phyloP scores from a whole-genome alignment of 176 grass and related monocot genomes.

The Echinochloa phyllopogon region DNA sequence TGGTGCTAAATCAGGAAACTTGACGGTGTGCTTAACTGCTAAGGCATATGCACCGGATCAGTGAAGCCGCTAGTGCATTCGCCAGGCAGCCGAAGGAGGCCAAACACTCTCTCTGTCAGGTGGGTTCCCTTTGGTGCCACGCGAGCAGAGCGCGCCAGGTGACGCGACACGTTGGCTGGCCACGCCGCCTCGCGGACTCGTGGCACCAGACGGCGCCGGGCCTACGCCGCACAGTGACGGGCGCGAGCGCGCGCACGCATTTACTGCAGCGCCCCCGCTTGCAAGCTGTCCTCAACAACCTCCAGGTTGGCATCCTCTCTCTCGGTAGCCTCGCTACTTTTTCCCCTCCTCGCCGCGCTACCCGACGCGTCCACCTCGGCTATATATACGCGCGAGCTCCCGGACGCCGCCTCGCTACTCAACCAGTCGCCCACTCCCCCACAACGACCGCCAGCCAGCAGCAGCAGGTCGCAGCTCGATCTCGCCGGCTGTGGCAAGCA shows the following conservation, averaged over 20 bases:
- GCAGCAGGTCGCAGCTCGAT: background rate
- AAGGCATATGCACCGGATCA: background rate
- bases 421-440: background rate
- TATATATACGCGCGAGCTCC: constrained; percentile 33
- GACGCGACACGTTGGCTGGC: background rate
- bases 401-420: constrained; percentile 29
- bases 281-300: constrained; percentile 87
- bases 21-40: background rate
- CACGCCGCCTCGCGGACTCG: background rate
- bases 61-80: background rate
- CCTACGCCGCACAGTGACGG: background rate
- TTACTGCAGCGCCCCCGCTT: constrained; percentile 38
- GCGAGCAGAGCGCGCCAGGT: background rate
- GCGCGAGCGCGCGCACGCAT: constrained; percentile 21
- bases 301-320: constrained; percentile 73
- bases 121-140: constrained; percentile 1
- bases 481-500: background rate
- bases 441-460: background rate
- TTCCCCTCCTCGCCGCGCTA: constrained; percentile 23
- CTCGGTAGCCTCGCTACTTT: constrained; percentile 3
- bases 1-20: background rate
- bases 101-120: background rate
- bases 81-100: background rate
- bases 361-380: constrained; percentile 38
- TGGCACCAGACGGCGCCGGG: background rate